Conservation (phyloP, 2,329 filamentous ascomycete genomes). For the Talaromyces funiculosus region DNA sequence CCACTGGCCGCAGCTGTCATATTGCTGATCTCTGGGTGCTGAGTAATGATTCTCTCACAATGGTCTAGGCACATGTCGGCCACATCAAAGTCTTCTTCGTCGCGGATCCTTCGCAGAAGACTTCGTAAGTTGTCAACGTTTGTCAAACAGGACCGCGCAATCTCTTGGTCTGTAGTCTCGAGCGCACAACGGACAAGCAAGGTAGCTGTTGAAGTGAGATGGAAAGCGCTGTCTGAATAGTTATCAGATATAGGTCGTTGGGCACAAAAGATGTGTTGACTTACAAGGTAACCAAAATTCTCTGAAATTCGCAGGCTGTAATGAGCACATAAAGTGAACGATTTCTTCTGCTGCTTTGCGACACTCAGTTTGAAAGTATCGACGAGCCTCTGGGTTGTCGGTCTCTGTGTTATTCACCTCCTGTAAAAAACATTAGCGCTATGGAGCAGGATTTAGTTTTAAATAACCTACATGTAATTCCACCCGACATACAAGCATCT, state of each 20-base stretch:
- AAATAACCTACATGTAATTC: constrained; percentile 39
- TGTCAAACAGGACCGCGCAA: constrained; percentile 42
- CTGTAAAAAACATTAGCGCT: constrained; percentile 19
- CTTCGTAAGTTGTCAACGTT: constrained; percentile 46
- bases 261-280: constrained; percentile 17
- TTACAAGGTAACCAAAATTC: constrained; percentile 50
- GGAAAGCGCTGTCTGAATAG: constrained; percentile 44
- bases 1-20: constrained; percentile 3
- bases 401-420: constrained; percentile 39
- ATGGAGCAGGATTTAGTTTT: background rate
- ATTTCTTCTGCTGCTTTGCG: constrained; percentile 42
- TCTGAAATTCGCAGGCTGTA: constrained; percentile 43
- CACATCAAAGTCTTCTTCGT: constrained; percentile 52
- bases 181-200: constrained; percentile 48
- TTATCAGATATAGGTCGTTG: background rate
- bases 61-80: constrained; percentile 51
- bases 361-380: constrained; percentile 45
- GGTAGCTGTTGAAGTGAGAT: constrained; percentile 51
- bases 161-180: constrained; percentile 44
- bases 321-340: constrained; percentile 45
- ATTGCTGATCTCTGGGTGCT: constrained; percentile 27
- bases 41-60: constrained; percentile 41
- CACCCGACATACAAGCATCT: constrained; percentile 44
- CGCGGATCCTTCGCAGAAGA: constrained; percentile 43
- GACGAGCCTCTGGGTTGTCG: constrained; percentile 44